Conservation (phyloP, 257 asterid genomes). For the Ophiorrhiza pumila region DNA sequence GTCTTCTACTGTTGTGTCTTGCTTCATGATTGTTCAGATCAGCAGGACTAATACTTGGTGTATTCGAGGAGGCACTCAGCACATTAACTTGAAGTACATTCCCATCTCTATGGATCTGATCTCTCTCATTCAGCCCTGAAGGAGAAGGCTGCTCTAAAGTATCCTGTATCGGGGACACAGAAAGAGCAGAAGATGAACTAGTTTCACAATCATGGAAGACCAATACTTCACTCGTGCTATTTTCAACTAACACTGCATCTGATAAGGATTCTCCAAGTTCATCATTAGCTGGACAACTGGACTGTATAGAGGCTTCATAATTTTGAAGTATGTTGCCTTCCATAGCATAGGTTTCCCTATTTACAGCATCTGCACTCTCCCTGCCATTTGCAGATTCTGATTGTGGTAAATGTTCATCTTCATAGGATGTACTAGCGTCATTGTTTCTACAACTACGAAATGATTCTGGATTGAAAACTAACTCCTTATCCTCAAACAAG, state of each 20-base stretch:
- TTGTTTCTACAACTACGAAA: slow-evolving; percentile 24
- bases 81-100: slow-evolving; percentile 52
- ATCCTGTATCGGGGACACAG: slow-evolving; percentile 48
- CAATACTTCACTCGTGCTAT: slow-evolving; percentile 48
- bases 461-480: slow-evolving; percentile 35
- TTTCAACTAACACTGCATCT: slow-evolving; percentile 52
- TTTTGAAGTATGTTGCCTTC: slow-evolving; percentile 28
- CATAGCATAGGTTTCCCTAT: slow-evolving; percentile 25
- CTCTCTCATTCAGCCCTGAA: slow-evolving; percentile 59
- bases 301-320: slow-evolving; percentile 26
- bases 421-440: slow-evolving; percentile 56
- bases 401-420: slow-evolving; percentile 34
- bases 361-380: slow-evolving; percentile 19
- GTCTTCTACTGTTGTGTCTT: slow-evolving; percentile 73
- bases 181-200: slow-evolving; percentile 39
- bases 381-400: slow-evolving; percentile 32
- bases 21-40: slow-evolving; percentile 51
- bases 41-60: slow-evolving; percentile 45
- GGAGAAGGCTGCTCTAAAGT: slow-evolving; percentile 35
- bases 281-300: slow-evolving; percentile 26
- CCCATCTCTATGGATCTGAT: slow-evolving; percentile 43
- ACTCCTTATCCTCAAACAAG: slow-evolving; percentile 52
- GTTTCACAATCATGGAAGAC: slow-evolving; percentile 52
- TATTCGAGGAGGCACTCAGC: slow-evolving; percentile 48
- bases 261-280: slow-evolving; percentile 38